Conservation (phyloP, 768 basidiomycete genomes). For the Dentipellis sp. region DNA sequence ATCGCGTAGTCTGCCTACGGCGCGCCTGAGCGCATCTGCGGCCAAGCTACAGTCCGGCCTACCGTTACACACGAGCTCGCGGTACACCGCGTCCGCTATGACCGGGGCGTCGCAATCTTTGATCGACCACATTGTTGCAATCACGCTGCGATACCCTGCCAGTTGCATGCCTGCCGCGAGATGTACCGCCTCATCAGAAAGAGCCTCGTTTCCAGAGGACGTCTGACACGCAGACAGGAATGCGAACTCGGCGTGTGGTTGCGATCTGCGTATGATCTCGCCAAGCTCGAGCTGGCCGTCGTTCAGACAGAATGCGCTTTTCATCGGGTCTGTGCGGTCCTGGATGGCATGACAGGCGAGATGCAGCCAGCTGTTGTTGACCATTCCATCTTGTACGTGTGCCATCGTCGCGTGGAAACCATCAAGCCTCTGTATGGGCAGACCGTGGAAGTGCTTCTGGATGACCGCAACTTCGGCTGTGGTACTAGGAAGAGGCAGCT, state of each 20-base stretch:
- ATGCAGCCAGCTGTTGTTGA: not conserved
- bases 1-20: not conserved
- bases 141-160: not conserved
- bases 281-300: not conserved
- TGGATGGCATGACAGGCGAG: not conserved
- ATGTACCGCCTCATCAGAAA: not conserved
- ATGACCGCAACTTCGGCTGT: not conserved
- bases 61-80: not conserved
- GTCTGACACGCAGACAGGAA: not conserved
- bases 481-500: not conserved
- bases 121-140: not conserved
- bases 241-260: not conserved
- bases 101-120: not conserved
- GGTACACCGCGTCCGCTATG: not conserved
- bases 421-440: not conserved
- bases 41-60: not conserved
- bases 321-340: not conserved
- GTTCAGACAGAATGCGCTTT: not conserved
- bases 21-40: not conserved
- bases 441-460: not conserved
- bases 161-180: not conserved
- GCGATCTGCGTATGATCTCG: not conserved
- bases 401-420: not conserved
- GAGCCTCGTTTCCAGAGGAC: not conserved
- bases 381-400: not conserved